Evolutionary conservation across 2,329 filamentous ascomycete genomes (phyloP).

Genomic region (Teratosphaeria epicoccoides): DNA sequence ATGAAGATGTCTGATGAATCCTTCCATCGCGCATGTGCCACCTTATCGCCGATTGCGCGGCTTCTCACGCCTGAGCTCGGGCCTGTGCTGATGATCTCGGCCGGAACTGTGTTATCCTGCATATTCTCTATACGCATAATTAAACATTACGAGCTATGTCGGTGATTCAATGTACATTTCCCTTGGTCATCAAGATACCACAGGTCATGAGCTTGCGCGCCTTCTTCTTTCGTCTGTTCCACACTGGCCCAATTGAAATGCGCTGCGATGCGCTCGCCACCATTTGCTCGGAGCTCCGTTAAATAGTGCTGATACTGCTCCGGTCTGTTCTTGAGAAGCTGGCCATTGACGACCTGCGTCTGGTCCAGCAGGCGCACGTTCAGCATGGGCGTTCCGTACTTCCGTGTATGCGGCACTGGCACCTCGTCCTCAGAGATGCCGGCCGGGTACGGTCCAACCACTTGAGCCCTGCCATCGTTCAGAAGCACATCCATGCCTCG

Average conservation of each 20-base stretch:
- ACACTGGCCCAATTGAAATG: neutral
- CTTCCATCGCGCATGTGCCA: too few relatives aligned
- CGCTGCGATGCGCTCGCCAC: neutral
- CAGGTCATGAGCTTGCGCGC: neutral
- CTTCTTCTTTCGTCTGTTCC: neutral
- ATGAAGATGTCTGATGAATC: too few relatives aligned
- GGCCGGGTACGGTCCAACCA: constrained; percentile 5
- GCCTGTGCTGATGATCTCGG: too few relatives aligned
- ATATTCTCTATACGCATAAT: neutral
- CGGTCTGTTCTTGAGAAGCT: constrained; percentile 4
- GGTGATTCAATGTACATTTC: neutral
- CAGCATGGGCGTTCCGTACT: neutral
- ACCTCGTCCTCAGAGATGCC: constrained; percentile 4
- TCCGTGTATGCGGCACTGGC: neutral
- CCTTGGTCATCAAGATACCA: constrained; percentile 1
- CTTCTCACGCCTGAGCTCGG: too few relatives aligned
- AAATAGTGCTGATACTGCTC: neutral
- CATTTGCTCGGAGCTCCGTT: neutral
- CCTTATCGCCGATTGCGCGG: too few relatives aligned
- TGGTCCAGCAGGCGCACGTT: constrained; percentile 9
- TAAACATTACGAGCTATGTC: neutral
- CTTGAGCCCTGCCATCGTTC: constrained; percentile 7
- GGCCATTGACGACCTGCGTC: constrained; percentile 8
- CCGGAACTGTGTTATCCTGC: too few relatives aligned
- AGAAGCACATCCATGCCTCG: constrained; percentile 9